These are phyloP conservation scores for Cladophialophora exuberans DNA, from an alignment of 2,329 filamentous ascomycete genomes.

Conservation along the genomic window DNA sequence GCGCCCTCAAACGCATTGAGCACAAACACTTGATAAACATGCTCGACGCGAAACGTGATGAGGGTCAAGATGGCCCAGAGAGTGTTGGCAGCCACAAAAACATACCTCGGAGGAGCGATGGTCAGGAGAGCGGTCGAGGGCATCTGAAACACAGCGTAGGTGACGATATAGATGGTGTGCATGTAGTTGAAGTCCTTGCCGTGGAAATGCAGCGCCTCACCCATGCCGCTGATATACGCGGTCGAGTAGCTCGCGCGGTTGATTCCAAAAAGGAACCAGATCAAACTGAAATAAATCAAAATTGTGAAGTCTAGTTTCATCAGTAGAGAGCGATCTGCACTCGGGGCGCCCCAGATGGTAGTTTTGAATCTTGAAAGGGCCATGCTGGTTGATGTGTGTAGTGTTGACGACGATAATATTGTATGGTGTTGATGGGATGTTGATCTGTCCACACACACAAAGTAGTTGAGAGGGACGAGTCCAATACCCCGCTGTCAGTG, in stretches of 20 bases:
- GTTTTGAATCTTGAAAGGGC: neutral
- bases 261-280: constrained; percentile 54
- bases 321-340: constrained; percentile 31
- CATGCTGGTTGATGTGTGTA: neutral
- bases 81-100: constrained; percentile 49
- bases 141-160: constrained; percentile 51
- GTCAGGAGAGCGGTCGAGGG: constrained; percentile 48
- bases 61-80: constrained; percentile 51
- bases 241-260: constrained; percentile 50
- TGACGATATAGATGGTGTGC: constrained; percentile 42
- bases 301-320: constrained; percentile 48
- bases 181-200: constrained; percentile 49
- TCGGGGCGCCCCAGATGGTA: neutral
- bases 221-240: constrained; percentile 50
- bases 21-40: constrained; percentile 50
- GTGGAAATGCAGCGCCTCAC: constrained; percentile 42
- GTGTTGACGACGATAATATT: no score
- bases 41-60: constrained; percentile 47
- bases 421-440: no score
- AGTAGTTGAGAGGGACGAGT: no score
- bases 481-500: no score
- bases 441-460: no score
- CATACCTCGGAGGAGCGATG: constrained; percentile 44
- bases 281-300: constrained; percentile 50
- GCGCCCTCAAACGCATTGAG: constrained; percentile 51